Conservation (phyloP, 768 basidiomycete genomes). For the Pisolithus albus region DNA sequence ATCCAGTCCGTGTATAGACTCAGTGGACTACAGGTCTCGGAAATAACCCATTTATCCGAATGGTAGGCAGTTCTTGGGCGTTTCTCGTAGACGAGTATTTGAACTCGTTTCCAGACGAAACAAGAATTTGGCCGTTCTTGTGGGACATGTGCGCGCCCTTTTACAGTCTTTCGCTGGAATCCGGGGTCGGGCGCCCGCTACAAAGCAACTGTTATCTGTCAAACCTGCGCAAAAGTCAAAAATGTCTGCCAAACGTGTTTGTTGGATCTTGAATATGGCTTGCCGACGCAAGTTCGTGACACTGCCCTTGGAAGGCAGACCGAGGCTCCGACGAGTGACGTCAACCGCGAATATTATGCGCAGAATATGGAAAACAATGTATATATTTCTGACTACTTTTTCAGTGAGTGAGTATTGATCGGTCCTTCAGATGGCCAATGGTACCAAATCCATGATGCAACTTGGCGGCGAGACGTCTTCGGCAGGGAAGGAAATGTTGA, state of each 20-base stretch:
- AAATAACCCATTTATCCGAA: slow-evolving; percentile 87
- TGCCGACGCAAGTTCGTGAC: slow-evolving; percentile 96
- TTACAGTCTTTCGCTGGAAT: slow-evolving; percentile 98
- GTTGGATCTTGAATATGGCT: slow-evolving; percentile 90
- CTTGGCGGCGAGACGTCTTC: slow-evolving; percentile 53
- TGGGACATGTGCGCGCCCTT: slow-evolving; percentile 94
- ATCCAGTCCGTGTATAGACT: slow-evolving; percentile 1
- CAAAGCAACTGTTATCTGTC: slow-evolving; percentile 96
- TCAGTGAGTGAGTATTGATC: background rate
- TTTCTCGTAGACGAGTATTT: slow-evolving; percentile 1
- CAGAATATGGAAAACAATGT: slow-evolving; percentile 89
- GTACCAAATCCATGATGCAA: slow-evolving; percentile 54
- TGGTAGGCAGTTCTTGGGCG: slow-evolving; percentile 48
- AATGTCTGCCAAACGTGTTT: slow-evolving; percentile 98
- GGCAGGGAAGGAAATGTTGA: slow-evolving; percentile 95
- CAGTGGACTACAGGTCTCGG: slow-evolving; percentile 56
- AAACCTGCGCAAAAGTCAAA: slow-evolving; percentile 94
- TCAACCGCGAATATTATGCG: slow-evolving; percentile 93
- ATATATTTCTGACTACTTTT: background rate
- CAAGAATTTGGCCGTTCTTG: slow-evolving; percentile 95
- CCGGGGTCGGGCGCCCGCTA: slow-evolving; percentile 88
- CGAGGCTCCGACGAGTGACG: slow-evolving; percentile 92
- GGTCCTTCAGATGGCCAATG: slow-evolving; percentile 55
- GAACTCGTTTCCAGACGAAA: slow-evolving; percentile 59
- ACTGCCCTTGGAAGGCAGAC: slow-evolving; percentile 82